A percentile compares a stretch with the other conserved stretches of the same genome.
Evolutionary conservation across 208 protist species (phyloP).

Genomic region (Trypanosoma lewisi): DNA sequence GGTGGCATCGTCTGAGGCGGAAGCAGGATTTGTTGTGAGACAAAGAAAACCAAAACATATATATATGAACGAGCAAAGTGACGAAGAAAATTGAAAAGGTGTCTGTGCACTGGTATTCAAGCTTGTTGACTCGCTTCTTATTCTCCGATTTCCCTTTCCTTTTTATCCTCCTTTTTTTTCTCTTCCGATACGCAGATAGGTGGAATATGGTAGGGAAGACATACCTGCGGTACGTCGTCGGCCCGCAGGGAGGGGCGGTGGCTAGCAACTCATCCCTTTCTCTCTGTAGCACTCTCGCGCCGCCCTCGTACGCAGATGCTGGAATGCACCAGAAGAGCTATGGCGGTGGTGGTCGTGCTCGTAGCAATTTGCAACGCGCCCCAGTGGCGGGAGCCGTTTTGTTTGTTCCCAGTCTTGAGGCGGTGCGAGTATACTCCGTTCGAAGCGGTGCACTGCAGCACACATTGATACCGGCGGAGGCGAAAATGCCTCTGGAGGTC

Average conservation of each 20-base stretch:
- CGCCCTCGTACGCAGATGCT: conserved; percentile 28
- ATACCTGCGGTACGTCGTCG: conserved; percentile 84
- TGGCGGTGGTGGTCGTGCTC: conserved; percentile 6
- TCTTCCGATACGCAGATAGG: background rate
- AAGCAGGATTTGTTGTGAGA: background rate
- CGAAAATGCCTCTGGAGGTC: conserved; percentile 81
- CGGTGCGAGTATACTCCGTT: conserved; percentile 77
- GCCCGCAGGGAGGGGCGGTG: conserved; percentile 71
- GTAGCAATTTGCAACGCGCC: conserved; percentile 6
- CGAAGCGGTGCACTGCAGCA: conserved; percentile 72
- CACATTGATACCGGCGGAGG: conserved; percentile 66
- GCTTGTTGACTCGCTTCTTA: background rate
- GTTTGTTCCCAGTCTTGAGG: conserved; percentile 80
- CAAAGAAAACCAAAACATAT: no score
- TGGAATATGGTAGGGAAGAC: conserved; percentile 81
- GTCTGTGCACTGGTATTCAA: background rate
- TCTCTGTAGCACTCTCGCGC: conserved; percentile 43
- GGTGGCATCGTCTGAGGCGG: conserved; percentile 65
- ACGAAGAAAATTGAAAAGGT: no score
- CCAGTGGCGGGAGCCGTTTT: conserved; percentile 40
- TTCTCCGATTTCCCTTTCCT: conserved; percentile 15
- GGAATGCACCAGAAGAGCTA: background rate
- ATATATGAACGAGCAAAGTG: no score
- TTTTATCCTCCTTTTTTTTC: conserved; percentile 16
- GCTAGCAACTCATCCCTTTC: conserved; percentile 65